Evolutionary conservation across 257 asterid genomes (phyloP).

Genomic region (Catharanthus roseus): DNA sequence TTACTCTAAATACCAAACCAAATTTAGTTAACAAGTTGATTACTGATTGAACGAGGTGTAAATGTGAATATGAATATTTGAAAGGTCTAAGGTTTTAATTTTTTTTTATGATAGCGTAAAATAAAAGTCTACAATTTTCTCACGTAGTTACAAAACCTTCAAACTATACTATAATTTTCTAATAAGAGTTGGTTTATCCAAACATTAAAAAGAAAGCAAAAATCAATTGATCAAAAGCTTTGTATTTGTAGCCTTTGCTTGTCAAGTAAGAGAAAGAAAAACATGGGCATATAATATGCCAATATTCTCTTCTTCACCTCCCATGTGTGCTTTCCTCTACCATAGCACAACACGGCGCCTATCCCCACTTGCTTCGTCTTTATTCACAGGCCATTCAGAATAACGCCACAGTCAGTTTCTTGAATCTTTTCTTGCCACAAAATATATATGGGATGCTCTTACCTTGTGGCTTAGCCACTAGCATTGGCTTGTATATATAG

Average conservation of each 20-base stretch:
- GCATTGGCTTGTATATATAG: conserved; percentile 17
- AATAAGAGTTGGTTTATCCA: too few relatives aligned
- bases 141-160: too few relatives aligned
- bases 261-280: background rate
- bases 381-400: conserved; percentile 24
- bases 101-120: background rate
- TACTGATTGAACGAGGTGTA: too few relatives aligned
- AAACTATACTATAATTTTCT: too few relatives aligned
- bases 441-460: conserved; percentile 32
- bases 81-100: too few relatives aligned
- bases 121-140: too few relatives aligned
- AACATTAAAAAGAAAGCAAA: too few relatives aligned
- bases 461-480: conserved; percentile 20
- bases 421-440: conserved; percentile 40
- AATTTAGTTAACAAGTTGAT: too few relatives aligned
- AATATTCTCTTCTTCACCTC: background rate
- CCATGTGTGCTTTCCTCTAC: background rate
- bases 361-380: conserved; percentile 13
- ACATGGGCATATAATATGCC: background rate
- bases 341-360: background rate
- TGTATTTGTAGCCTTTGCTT: background rate
- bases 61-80: too few relatives aligned
- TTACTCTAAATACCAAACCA: too few relatives aligned
- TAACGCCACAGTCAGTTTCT: conserved; percentile 22
- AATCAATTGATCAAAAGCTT: too few relatives aligned